These are phyloP conservation scores for Metarhizium sp. DNA, from an alignment of 2,329 filamentous ascomycete genomes.

Conservation along the genomic window DNA sequence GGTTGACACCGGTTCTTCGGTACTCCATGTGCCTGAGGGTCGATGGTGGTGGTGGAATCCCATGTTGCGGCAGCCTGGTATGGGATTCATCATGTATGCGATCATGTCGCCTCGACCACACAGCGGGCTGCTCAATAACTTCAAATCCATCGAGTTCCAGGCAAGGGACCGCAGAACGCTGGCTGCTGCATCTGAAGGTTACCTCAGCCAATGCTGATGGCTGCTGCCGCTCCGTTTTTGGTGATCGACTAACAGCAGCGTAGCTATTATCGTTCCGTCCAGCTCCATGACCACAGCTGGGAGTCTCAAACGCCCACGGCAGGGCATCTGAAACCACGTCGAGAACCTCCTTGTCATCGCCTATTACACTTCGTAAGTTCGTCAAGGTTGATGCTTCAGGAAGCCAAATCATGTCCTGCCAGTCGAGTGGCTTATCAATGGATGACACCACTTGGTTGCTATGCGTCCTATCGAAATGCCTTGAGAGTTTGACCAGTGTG, in stretches of 20 bases:
- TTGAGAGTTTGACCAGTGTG: conserved; percentile 51
- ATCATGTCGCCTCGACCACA: neutral
- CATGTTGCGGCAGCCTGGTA: neutral
- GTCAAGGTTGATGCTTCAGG: conserved; percentile 24
- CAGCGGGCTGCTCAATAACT: neutral
- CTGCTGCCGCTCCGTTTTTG: neutral
- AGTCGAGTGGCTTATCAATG: conserved; percentile 24
- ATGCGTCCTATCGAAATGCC: conserved; percentile 43
- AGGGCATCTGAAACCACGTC: conserved; percentile 29
- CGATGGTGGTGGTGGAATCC: neutral
- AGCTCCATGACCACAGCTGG: neutral
- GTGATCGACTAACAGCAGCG: neutral
- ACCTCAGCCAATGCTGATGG: conserved; percentile 1
- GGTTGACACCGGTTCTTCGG: neutral
- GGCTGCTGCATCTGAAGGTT: conserved; percentile 2
- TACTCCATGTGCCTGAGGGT: neutral
- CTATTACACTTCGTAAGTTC: conserved; percentile 17
- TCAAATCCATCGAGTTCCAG: neutral
- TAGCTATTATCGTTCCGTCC: neutral
- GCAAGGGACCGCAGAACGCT: neutral
- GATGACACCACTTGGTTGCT: conserved; percentile 16
- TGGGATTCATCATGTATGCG: neutral
- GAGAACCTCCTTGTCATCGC: conserved; percentile 22
- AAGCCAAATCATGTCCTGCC: conserved; percentile 38
- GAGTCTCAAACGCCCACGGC: conserved; percentile 20